Conservation (phyloP, 2,329 filamentous ascomycete genomes). For the Neonectria hederae region DNA sequence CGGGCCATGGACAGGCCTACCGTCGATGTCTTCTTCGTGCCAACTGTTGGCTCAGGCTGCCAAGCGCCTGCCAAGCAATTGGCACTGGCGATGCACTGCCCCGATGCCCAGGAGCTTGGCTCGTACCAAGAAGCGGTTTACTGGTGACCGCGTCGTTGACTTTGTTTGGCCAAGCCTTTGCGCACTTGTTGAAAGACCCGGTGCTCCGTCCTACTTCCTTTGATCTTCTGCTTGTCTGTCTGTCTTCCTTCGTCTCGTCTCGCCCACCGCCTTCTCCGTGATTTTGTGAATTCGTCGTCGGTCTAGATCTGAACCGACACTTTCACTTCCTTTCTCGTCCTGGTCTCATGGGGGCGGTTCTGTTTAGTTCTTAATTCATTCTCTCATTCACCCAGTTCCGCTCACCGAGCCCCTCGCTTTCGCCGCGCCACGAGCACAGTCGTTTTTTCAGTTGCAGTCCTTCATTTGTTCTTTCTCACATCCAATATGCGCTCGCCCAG, state of each 20-base stretch:
- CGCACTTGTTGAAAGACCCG: conserved; percentile 2
- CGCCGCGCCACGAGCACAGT: not conserved
- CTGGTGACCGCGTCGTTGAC: not conserved
- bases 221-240: not conserved
- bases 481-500: not conserved
- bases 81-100: conserved; percentile 37
- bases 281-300: not conserved
- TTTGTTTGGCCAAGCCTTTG: not conserved
- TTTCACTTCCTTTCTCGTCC: not conserved
- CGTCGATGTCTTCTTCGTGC: conserved; percentile 1
- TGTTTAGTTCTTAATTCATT: not conserved
- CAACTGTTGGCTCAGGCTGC: conserved; percentile 14
- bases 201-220: not conserved
- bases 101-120: conserved; percentile 39
- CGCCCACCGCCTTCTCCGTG: not conserved
- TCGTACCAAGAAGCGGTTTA: conserved; percentile 28
- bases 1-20: not conserved
- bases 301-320: not conserved
- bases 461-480: not conserved
- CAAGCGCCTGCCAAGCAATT: conserved; percentile 25
- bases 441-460: not conserved
- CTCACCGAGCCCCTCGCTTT: not conserved
- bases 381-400: not conserved
- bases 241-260: not conserved
- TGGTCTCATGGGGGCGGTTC: not conserved